A percentile compares a stretch with the other conserved stretches of the same genome.
Conservation (phyloP, 1,139 yeast genomes). For the Debaryomycetaceae sp. region DNA sequence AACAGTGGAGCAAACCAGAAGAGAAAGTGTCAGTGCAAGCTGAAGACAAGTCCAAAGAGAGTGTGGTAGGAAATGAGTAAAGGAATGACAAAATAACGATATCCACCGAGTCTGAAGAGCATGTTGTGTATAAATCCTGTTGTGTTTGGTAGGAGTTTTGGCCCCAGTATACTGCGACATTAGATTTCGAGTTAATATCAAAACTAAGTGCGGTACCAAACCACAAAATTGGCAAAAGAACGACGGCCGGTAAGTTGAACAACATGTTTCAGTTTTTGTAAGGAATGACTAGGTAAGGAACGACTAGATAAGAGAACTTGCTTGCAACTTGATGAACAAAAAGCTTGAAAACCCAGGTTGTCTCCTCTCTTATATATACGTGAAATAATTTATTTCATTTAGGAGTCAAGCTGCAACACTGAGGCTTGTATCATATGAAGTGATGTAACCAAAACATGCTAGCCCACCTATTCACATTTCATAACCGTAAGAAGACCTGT, state of each 20-base stretch:
- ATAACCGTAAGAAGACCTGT: too few species aligned
- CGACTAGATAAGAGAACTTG: too few species aligned
- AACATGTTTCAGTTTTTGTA: neutral
- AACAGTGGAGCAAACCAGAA: conserved; percentile 57
- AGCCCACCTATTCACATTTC: too few species aligned
- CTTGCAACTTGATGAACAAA: too few species aligned
- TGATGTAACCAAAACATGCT: too few species aligned
- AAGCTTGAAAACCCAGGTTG: too few species aligned
- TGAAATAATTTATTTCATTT: too few species aligned
- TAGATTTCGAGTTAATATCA: conserved; percentile 8
- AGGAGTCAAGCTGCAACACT: too few species aligned
- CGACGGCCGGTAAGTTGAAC: neutral
- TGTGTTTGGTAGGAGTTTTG: conserved; percentile 76
- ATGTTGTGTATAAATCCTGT: conserved; percentile 56
- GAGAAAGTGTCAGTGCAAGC: conserved; percentile 53
- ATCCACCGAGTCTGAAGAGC: conserved; percentile 62
- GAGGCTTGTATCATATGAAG: too few species aligned
- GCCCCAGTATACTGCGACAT: conserved; percentile 80
- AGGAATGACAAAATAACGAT: conserved; percentile 67
- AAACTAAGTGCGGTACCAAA: conserved; percentile 1
- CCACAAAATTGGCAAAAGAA: neutral
- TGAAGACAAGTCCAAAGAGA: conserved; percentile 56
- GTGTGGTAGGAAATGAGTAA: conserved; percentile 47
- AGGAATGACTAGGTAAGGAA: neutral
- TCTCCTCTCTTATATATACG: too few species aligned